A percentile compares a stretch with the other conserved stretches of the same genome.
Conservation (phyloP, 176 grass and related monocot species). For the Carex cristatella region DNA sequence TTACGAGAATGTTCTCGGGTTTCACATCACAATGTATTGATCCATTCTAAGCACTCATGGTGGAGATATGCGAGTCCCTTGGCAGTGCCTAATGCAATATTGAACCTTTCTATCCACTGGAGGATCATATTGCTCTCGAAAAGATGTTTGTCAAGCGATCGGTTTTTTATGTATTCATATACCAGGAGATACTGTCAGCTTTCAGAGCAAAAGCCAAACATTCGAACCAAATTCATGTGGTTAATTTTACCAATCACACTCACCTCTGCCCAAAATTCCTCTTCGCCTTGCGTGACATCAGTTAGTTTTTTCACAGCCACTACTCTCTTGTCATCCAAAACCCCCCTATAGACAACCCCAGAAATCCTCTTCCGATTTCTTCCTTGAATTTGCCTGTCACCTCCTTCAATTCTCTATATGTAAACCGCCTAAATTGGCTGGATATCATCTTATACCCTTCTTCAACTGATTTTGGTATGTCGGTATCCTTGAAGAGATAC, state of each 20-base stretch:
- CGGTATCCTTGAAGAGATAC: conserved; percentile 19
- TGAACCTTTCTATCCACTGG: conserved; percentile 55
- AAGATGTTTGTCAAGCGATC: conserved; percentile 57
- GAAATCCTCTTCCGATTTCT: conserved; percentile 34
- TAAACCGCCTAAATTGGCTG: conserved; percentile 40
- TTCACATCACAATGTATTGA: conserved; percentile 89
- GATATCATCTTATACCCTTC: conserved; percentile 45
- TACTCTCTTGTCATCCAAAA: conserved; percentile 35
- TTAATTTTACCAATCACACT: conserved; percentile 52
- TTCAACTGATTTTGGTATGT: conserved; percentile 28
- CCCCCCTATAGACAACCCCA: conserved; percentile 37
- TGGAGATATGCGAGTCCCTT: conserved; percentile 76
- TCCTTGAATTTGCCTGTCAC: conserved; percentile 50
- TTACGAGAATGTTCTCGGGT: conserved; percentile 77
- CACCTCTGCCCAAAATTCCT: conserved; percentile 59
- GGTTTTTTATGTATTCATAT: conserved; percentile 61
- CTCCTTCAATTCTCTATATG: conserved; percentile 38
- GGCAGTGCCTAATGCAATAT: conserved; percentile 59
- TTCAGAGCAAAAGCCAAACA: conserved; percentile 74
- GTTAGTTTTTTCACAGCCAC: conserved; percentile 45
- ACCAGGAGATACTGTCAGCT: conserved; percentile 47
- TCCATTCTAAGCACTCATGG: conserved; percentile 81
- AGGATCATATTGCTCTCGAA: conserved; percentile 31
- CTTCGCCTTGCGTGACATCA: conserved; percentile 31
- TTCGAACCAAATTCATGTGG: conserved; percentile 80